Conservation (phyloP, 352 stramenopile genomes). For the Phytophthora gonapodyides region DNA sequence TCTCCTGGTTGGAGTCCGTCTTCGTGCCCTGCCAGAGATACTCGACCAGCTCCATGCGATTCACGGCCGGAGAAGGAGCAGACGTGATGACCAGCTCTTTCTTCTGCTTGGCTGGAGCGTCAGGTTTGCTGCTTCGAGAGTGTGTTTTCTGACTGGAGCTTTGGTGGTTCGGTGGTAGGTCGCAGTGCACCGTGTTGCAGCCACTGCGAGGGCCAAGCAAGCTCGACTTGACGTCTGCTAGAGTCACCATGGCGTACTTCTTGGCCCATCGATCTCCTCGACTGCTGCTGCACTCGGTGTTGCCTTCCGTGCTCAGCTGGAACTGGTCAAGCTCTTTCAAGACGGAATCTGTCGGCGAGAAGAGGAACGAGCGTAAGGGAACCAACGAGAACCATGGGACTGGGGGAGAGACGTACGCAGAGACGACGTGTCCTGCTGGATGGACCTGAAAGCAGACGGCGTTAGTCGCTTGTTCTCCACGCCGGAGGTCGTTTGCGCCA, state of each 20-base stretch:
- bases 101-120: slow-evolving; percentile 15
- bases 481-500: slow-evolving; percentile 35
- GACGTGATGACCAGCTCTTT: slow-evolving; percentile 35
- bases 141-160: slow-evolving; percentile 13
- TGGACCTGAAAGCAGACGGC: slow-evolving; percentile 23
- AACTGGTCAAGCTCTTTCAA: slow-evolving; percentile 60
- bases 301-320: slow-evolving; percentile 31
- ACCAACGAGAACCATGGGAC: background rate
- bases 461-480: slow-evolving; percentile 7
- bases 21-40: slow-evolving; percentile 26
- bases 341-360: slow-evolving; percentile 37
- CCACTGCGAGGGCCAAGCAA: slow-evolving; percentile 32
- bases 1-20: slow-evolving; percentile 30
- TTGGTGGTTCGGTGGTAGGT: slow-evolving; percentile 23
- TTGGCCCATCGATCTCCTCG: slow-evolving; percentile 19
- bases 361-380: slow-evolving; percentile 2
- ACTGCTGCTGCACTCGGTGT: slow-evolving; percentile 20
- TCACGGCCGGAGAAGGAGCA: slow-evolving; percentile 5
- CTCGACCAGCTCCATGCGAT: slow-evolving; percentile 29
- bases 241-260: slow-evolving; percentile 59
- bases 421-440: slow-evolving; percentile 31
- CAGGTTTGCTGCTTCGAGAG: slow-evolving; percentile 1
- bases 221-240: slow-evolving; percentile 48
- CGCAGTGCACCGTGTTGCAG: slow-evolving; percentile 46
- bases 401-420: slow-evolving; percentile 18